Evolutionary conservation across 192 early-diverging fungal genomes (phyloP).

Genomic region (Mortierella alpina): DNA sequence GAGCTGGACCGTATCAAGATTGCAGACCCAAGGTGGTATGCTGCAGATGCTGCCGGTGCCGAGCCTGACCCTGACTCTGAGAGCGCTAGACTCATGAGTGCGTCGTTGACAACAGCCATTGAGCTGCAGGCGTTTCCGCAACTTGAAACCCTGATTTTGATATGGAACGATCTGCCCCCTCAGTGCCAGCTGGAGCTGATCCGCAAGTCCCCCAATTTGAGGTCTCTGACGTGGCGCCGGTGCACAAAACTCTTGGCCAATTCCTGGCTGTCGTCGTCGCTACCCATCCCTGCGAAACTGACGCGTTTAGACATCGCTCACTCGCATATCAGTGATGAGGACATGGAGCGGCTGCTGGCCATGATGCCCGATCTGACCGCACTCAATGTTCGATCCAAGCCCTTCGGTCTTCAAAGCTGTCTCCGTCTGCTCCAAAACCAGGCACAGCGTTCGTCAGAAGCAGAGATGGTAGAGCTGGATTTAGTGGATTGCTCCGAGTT

Average conservation of each 20-base stretch:
- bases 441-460: background rate
- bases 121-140: background rate
- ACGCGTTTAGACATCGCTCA: constrained; percentile 19
- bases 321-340: constrained; percentile 13
- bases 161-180: constrained; percentile 34
- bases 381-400: constrained; percentile 8
- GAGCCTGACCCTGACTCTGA: background rate
- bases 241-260: constrained; percentile 2
- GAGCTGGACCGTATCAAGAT: constrained; percentile 32
- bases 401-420: constrained; percentile 5
- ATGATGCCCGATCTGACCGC: constrained; percentile 5
- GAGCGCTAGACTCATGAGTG: background rate
- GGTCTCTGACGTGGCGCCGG: constrained; percentile 8
- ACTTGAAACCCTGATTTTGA: constrained; percentile 15
- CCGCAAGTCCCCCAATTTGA: constrained; percentile 15
- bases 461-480: constrained; percentile 6
- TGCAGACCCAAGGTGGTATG: background rate
- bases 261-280: constrained; percentile 8
- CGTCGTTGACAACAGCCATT: background rate
- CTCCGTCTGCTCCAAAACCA: background rate
- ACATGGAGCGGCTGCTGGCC: constrained; percentile 10
- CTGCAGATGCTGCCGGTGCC: background rate
- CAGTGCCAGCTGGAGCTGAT: constrained; percentile 11
- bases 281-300: background rate
- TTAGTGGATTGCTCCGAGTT: constrained; percentile 5